phyloP scores from a whole-genome alignment of 306 rosid species.

The Pterocarpus macrocarpus region DNA sequence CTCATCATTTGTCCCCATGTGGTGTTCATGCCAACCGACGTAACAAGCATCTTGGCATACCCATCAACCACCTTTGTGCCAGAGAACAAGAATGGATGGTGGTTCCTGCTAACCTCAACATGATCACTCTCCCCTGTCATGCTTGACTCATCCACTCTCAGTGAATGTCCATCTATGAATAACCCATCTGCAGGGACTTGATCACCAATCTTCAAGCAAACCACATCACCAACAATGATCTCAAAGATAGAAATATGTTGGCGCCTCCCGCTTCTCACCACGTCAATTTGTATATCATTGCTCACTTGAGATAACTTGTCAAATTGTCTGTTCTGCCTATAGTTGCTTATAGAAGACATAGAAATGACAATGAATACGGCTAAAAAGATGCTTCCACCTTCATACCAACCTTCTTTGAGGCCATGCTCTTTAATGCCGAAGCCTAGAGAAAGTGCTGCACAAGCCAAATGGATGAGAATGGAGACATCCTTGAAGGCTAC shows the following conservation, averaged over 20 bases:
- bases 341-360: slow-evolving; percentile 48
- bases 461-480: slow-evolving; percentile 49
- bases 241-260: slow-evolving; percentile 40
- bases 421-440: slow-evolving; percentile 54
- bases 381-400: slow-evolving; percentile 53
- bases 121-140: slow-evolving; percentile 54
- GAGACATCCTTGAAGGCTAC: slow-evolving; percentile 53
- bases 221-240: slow-evolving; percentile 48
- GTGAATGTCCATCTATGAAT: slow-evolving; percentile 49
- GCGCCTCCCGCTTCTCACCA: slow-evolving; percentile 32
- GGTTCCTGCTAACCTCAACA: slow-evolving; percentile 33
- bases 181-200: slow-evolving; percentile 53
- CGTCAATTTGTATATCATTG: slow-evolving; percentile 49
- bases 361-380: slow-evolving; percentile 53
- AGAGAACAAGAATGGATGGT: slow-evolving; percentile 46
- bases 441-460: slow-evolving; percentile 51
- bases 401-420: slow-evolving; percentile 55
- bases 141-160: slow-evolving; percentile 52
- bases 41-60: slow-evolving; percentile 51
- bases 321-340: slow-evolving; percentile 47
- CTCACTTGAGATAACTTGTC: slow-evolving; percentile 51
- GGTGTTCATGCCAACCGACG: slow-evolving; percentile 58
- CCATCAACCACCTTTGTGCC: slow-evolving; percentile 55
- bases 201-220: slow-evolving; percentile 55
- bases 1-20: slow-evolving; percentile 61